Percentiles rank a stretch among this genome's conserved stretches.
Evolutionary conservation across 1,284 basidiomycete genomes (phyloP).

Genomic region (Pseudozyma thailandica): DNA sequence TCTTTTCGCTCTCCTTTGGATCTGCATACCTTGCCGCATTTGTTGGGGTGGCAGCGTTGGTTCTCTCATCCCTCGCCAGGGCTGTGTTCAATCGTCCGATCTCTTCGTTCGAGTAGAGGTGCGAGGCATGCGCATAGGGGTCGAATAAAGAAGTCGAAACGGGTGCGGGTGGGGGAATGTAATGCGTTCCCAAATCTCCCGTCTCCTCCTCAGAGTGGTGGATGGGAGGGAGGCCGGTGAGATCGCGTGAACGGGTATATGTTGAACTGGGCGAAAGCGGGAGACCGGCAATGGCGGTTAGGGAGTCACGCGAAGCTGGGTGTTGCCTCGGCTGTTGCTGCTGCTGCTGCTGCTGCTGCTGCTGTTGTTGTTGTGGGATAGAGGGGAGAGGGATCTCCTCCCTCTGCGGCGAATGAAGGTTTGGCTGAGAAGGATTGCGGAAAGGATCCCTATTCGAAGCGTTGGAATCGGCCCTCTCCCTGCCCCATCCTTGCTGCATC

Average conservation of each 20-base stretch:
- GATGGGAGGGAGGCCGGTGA: slow-evolving; percentile 3
- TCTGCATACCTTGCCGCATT: slow-evolving; percentile 40
- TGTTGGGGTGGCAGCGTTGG: too few relatives aligned
- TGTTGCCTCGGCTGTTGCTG: slow-evolving; percentile 14
- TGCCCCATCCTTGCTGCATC: slow-evolving; percentile 1
- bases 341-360: slow-evolving; percentile 2
- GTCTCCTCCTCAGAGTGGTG: background rate
- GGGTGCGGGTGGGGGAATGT: slow-evolving; percentile 33
- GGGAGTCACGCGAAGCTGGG: slow-evolving; percentile 32
- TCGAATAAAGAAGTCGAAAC: slow-evolving; percentile 27
- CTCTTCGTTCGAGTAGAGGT: slow-evolving; percentile 20
- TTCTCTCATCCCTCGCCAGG: background rate
- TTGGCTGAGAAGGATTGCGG: slow-evolving; percentile 20
- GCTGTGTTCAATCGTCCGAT: slow-evolving; percentile 14
- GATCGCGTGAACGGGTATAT: slow-evolving; percentile 19
- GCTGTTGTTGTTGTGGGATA: slow-evolving; percentile 8
- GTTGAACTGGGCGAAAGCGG: slow-evolving; percentile 30
- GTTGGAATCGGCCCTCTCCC: slow-evolving; percentile 17
- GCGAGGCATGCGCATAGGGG: slow-evolving; percentile 37
- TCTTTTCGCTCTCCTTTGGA: slow-evolving; percentile 27
- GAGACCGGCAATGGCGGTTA: slow-evolving; percentile 27
- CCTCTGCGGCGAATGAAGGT: slow-evolving; percentile 1
- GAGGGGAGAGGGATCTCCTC: background rate
- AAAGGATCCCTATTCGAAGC: slow-evolving; percentile 28
- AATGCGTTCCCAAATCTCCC: slow-evolving; percentile 20